Base-by-base conservation (phyloP, 768 basidiomycete species). In the Tylopilus vinaceipallidus region DNA sequence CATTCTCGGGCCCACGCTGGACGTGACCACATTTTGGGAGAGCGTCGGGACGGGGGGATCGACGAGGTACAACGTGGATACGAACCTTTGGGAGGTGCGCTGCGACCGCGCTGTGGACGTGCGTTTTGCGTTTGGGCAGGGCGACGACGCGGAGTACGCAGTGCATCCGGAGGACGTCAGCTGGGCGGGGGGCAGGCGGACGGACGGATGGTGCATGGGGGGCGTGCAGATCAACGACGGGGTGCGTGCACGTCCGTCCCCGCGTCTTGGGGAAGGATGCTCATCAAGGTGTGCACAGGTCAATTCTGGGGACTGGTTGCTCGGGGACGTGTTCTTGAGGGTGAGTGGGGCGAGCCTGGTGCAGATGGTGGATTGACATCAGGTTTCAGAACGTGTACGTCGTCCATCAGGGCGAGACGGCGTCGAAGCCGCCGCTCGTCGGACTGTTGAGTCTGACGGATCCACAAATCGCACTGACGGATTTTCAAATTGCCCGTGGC, bases 231-330 rank as follows among this genome's bases (percentile, higher is more conserved):
- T 71, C 17, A 81, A 78, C 49, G 76, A 82, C 59, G 61, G 59
- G 27, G 80, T 78, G 53, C 45, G 71, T 59, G 38, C 6, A 42
- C n/a, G n/a, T n/a, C n/a, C n/a, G n/a, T n/a, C n/a, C n/a, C n/a
- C n/a, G n/a, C n/a, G n/a, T n/a, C n/a, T n/a, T n/a, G n/a, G n/a
- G n/a, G n/a, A n/a, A n/a, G n/a, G n/a, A n/a, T n/a, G n/a, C n/a
- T n/a, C n/a, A n/a, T n/a, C n/a, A n/a, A n/a, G n/a, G n/a, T n/a
- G n/a, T n/a, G n/a, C n/a, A 23, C 52, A 78, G 76, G 69, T 79
- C n/a, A 69, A 73, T 54, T 76, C 78, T 12, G 79, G 75, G 5
- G 82, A 84, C 63, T 84, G 81, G 80, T 67, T 84, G 6, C 69
- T 82, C 17, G 82, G 81, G n/a, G 80, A 80, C 45, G 69, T 73